A percentile compares a stretch with the other conserved stretches of the same genome.
These are phyloP conservation scores for Trametes elegans DNA, from an alignment of 768 basidiomycete species.

Conservation along the genomic window DNA sequence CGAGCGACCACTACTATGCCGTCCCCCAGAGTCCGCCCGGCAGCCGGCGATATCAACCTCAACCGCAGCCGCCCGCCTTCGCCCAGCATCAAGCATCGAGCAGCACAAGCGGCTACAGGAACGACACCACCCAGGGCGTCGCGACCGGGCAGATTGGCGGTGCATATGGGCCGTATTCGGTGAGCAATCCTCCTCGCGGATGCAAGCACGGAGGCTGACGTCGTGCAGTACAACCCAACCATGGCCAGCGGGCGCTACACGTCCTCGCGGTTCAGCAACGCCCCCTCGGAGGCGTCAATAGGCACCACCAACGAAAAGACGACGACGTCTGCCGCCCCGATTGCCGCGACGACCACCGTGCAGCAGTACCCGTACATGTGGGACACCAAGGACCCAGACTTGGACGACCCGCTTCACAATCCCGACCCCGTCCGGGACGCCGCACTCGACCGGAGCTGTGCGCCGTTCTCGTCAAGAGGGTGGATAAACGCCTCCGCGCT, in stretches of 20 bases:
- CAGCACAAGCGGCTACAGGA: slow-evolving; percentile 33
- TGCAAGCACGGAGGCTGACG: neutral
- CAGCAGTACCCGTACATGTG: slow-evolving; percentile 67
- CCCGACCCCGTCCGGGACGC: slow-evolving; percentile 75
- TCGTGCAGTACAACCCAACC: slow-evolving; percentile 56
- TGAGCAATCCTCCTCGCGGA: slow-evolving; percentile 29
- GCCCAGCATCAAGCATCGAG: slow-evolving; percentile 16
- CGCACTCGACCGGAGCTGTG: slow-evolving; percentile 56
- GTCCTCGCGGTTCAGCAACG: slow-evolving; percentile 56
- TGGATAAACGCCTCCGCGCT: slow-evolving; percentile 79
- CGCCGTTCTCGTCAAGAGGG: slow-evolving; percentile 78
- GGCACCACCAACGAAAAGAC: slow-evolving; percentile 37
- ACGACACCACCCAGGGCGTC: slow-evolving; percentile 72
- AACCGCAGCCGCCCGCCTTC: slow-evolving; percentile 26
- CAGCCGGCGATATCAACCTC: slow-evolving; percentile 33
- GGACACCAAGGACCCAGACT: slow-evolving; percentile 79
- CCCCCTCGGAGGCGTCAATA: slow-evolving; percentile 45
- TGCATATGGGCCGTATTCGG: slow-evolving; percentile 87
- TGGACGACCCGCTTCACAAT: slow-evolving; percentile 90
- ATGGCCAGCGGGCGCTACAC: slow-evolving; percentile 43
- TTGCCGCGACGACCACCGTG: slow-evolving; percentile 54
- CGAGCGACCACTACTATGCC: slow-evolving; percentile 57
- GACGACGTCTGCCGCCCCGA: slow-evolving; percentile 24
- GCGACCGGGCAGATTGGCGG: slow-evolving; percentile 76
- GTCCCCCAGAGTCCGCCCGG: slow-evolving; percentile 58